Evolutionary conservation across 164 flowering plant genomes (phyloP), one percentile per base, ranked within the genome.

Genomic region (Nymphaea thermarum): DNA sequence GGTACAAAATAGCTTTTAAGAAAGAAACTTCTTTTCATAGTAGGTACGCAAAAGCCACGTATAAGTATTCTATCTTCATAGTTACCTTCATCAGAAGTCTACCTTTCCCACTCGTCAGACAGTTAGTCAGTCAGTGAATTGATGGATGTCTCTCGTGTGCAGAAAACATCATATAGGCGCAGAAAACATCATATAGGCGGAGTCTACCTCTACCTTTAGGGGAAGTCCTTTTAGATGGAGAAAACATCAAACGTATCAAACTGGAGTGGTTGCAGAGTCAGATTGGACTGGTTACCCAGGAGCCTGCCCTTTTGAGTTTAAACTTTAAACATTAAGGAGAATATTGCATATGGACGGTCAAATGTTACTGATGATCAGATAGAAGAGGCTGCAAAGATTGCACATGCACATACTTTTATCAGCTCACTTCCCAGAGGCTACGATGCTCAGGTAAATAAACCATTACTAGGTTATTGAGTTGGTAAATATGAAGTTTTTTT

Each of bases 351-450:
- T 80, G 98, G 98, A 15, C 77, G 98, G 60, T 68, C 86, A 2
- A 72, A 69, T 75, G 89, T 84, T 75, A 83, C 95, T 53, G 43
- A 69, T 63, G 97, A 91, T 80, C 93, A 93, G 75, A 91, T 93
- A 74, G 97, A 89, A 78, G 98, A 93, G 76, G 96, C 98, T 71
- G 98, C 98, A 51, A 94, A 94, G 80, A 91, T 82, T 70, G 98
- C 97, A 2, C 98, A 85, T 85, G 98, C 91, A 42, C 97, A 94
- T 80, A 82, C 97, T 64, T 94, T 91, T 76, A 91, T 94, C 67
- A 94, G 95, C 79, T 94, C 97, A 18, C 89, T 94, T 63, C 88
- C 83, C 64, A 86, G 80, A 76, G 96, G 96, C 73, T 94, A 94
- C 72, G 89, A 91, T 12, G 88, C 97, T 60, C 94, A 89, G 96